These are phyloP conservation scores for Colletotrichum costaricense DNA, from an alignment of 2,329 filamentous ascomycete genomes.

Conservation along the genomic window DNA sequence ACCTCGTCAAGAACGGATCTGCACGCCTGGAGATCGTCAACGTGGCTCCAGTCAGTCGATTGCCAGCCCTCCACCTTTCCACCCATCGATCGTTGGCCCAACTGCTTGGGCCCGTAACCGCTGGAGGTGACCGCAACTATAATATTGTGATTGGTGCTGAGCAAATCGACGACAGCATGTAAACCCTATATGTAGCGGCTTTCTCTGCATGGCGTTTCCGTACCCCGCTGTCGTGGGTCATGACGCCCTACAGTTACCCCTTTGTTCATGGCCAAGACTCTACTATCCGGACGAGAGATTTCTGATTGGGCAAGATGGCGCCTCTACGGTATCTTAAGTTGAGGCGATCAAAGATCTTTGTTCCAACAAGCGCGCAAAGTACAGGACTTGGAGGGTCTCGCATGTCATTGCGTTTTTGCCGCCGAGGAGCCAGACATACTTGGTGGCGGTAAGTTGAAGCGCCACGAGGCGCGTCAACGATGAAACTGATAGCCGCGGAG, in stretches of 20 bases:
- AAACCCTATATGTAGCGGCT: neutral
- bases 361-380: slow-evolving; percentile 10
- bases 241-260: neutral
- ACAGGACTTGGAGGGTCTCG: neutral
- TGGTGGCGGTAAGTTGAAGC: neutral
- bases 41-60: slow-evolving; percentile 32
- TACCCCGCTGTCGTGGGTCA: neutral
- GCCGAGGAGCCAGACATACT: neutral
- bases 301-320: neutral
- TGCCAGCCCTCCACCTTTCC: slow-evolving; percentile 15
- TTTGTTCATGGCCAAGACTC: neutral
- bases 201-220: neutral
- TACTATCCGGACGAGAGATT: neutral
- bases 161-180: neutral
- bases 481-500: neutral
- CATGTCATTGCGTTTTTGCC: neutral
- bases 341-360: neutral
- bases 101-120: slow-evolving; percentile 17
- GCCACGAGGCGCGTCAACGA: neutral
- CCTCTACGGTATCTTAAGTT: neutral
- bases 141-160: slow-evolving; percentile 7
- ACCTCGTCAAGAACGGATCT: neutral
- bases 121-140: slow-evolving; percentile 3
- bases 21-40: slow-evolving; percentile 15
- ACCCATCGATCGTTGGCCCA: slow-evolving; percentile 15